Conservation (phyloP, 2,329 filamentous ascomycete species). For the Fusarium abutilonis region DNA sequence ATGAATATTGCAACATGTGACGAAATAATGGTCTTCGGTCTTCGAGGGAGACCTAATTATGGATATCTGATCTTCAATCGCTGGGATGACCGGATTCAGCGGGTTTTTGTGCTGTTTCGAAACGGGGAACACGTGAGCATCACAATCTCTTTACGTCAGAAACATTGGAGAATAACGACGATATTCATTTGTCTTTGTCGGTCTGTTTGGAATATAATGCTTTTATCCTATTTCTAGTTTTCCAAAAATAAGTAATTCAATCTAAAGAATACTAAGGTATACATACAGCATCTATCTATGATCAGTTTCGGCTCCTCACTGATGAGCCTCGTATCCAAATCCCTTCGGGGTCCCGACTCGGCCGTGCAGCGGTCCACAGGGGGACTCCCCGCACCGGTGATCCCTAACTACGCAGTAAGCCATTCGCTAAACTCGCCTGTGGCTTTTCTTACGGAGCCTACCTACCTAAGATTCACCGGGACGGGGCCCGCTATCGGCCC, state of each 20-base stretch:
- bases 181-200: constrained; percentile 19
- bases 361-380: constrained; percentile 26
- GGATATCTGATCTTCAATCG: constrained; percentile 21
- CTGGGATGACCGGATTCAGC: constrained; percentile 22
- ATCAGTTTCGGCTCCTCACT: constrained; percentile 1
- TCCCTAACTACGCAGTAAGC: too few species aligned
- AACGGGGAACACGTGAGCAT: constrained; percentile 22
- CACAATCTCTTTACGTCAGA: constrained; percentile 36
- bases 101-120: constrained; percentile 26
- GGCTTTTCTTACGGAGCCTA: too few species aligned
- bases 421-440: constrained; percentile 26
- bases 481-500: constrained; percentile 10
- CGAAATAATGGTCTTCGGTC: constrained; percentile 24
- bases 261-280: background rate
- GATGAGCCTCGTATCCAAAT: constrained; percentile 26
- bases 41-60: constrained; percentile 9
- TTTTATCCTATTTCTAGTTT: background rate
- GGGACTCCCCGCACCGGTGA: constrained; percentile 36
- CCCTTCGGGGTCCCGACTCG: constrained; percentile 24
- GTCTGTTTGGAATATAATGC: background rate
- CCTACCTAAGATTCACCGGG: constrained; percentile 15
- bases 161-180: constrained; percentile 17
- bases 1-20: constrained; percentile 26
- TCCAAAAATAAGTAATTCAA: too few species aligned
- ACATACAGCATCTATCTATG: background rate